Percentiles rank a stretch among this genome's conserved stretches.
Conservation (phyloP, 208 protist genomes). For the Acanthamoeba healyi region DNA sequence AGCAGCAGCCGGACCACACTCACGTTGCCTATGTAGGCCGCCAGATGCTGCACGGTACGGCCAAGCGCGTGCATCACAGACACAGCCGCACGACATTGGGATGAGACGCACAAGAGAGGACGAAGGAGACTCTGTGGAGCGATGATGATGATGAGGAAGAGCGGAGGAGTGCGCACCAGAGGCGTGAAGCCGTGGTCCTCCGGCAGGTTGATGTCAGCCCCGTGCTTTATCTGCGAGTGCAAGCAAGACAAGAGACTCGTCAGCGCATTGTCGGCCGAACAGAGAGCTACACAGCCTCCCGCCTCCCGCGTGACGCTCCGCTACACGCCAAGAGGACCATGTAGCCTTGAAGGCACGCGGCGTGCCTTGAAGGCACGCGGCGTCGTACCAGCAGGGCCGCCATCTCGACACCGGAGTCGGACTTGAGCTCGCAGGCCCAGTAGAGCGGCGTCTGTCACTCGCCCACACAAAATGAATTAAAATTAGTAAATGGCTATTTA, state of each 20-base stretch:
- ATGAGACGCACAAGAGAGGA: no score
- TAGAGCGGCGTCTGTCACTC: neutral
- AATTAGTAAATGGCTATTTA: neutral
- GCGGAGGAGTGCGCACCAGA: neutral
- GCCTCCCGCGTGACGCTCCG: neutral
- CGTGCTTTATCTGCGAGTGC: neutral
- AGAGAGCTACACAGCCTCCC: neutral
- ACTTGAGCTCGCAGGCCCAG: constrained; percentile 42
- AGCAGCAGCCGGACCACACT: constrained; percentile 5
- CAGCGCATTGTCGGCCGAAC: neutral
- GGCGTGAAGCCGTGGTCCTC: constrained; percentile 37
- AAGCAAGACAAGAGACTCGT: neutral
- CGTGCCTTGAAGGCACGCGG: neutral
- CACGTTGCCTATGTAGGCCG: constrained; percentile 34
- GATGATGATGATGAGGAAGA: neutral
- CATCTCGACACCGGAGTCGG: constrained; percentile 11
- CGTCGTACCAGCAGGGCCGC: constrained; percentile 2
- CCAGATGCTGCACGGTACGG: neutral
- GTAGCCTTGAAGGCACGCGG: neutral
- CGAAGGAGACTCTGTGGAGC: no score
- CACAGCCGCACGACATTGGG: no score
- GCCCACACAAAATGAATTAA: neutral
- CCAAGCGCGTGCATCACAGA: no score
- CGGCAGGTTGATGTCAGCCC: neutral
- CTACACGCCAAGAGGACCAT: neutral